These are phyloP conservation scores for Suhomyces kilbournensis DNA, from an alignment of 805 yeast species.

Conservation along the genomic window DNA sequence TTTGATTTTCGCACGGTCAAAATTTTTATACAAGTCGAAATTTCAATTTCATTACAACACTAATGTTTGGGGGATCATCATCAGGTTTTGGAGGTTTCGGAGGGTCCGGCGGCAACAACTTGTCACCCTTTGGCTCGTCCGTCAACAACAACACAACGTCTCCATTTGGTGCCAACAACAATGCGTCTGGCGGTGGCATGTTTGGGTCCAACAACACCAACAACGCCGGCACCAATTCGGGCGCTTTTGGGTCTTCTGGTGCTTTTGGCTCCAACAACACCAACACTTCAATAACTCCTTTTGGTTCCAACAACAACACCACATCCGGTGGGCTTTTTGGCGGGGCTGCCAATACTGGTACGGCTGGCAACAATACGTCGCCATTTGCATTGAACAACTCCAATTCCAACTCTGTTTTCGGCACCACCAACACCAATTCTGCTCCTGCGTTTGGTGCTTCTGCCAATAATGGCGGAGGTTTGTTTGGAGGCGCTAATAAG, in stretches of 20 bases:
- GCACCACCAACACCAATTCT: constrained; percentile 12
- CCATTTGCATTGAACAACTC: constrained; percentile 5
- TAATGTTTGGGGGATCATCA: constrained; percentile 48
- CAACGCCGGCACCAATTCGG: constrained; percentile 10
- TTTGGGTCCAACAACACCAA: constrained; percentile 13
- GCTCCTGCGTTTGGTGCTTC: constrained; percentile 1
- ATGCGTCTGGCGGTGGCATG: constrained; percentile 4
- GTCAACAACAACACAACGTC: constrained; percentile 14
- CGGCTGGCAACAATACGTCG: constrained; percentile 10
- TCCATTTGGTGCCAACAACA: constrained; percentile 14
- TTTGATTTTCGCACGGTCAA: neutral
- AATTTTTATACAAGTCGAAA: constrained; percentile 2
- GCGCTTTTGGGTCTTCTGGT: constrained; percentile 11
- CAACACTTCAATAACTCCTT: constrained; percentile 18
- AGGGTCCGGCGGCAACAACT: constrained; percentile 19
- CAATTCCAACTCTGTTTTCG: constrained; percentile 40
- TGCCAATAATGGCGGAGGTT: constrained; percentile 15
- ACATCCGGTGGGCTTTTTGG: constrained; percentile 17
- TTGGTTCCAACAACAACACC: constrained; percentile 24
- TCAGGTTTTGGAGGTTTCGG: constrained; percentile 51
- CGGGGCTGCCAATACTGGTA: neutral
- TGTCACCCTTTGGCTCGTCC: constrained; percentile 35
- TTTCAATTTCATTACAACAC: neutral
- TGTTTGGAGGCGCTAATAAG: constrained; percentile 24
- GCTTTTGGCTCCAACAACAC: constrained; percentile 16